Conservation (phyloP, 2,329 filamentous ascomycete species). For the Penicillium palitans region DNA sequence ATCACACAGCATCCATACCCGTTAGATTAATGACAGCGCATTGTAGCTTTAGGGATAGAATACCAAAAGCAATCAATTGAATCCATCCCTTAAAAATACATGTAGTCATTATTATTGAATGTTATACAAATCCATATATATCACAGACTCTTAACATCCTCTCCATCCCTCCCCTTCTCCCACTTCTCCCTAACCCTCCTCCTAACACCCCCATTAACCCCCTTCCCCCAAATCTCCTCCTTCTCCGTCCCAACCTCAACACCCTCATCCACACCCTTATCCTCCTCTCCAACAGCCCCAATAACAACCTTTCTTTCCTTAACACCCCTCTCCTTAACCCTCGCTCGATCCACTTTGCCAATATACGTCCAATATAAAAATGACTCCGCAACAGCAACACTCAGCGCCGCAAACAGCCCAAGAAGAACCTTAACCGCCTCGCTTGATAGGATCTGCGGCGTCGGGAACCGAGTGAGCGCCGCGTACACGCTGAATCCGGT, state of each 20-base stretch:
- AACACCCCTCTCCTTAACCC: conserved; percentile 38
- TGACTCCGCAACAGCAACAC: conserved; percentile 50
- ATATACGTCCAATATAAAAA: conserved; percentile 50
- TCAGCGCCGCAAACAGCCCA: conserved; percentile 41
- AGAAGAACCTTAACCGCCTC: conserved; percentile 43
- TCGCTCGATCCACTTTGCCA: conserved; percentile 44
- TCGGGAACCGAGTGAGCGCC: conserved; percentile 41
- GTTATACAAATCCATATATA: not conserved
- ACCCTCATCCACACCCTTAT: not conserved
- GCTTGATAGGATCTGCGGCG: conserved; percentile 34
- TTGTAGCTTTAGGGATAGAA: conserved; percentile 26
- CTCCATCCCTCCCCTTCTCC: conserved; percentile 25
- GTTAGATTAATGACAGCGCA: conserved; percentile 28
- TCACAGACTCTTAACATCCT: not conserved
- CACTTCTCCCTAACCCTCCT: conserved; percentile 25
- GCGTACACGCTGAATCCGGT: conserved; percentile 51
- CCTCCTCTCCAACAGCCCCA: conserved; percentile 6
- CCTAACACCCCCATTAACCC: conserved; percentile 23
- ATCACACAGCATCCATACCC: conserved; percentile 27
- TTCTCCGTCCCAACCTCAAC: conserved; percentile 14
- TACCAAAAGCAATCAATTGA: conserved; percentile 10
- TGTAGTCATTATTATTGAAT: not conserved
- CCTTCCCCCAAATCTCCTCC: conserved; percentile 29
- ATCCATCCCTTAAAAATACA: not conserved
- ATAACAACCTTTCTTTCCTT: conserved; percentile 39